phyloP scores from a whole-genome alignment of 306 rosid species.

The Dryas alaskensis region DNA sequence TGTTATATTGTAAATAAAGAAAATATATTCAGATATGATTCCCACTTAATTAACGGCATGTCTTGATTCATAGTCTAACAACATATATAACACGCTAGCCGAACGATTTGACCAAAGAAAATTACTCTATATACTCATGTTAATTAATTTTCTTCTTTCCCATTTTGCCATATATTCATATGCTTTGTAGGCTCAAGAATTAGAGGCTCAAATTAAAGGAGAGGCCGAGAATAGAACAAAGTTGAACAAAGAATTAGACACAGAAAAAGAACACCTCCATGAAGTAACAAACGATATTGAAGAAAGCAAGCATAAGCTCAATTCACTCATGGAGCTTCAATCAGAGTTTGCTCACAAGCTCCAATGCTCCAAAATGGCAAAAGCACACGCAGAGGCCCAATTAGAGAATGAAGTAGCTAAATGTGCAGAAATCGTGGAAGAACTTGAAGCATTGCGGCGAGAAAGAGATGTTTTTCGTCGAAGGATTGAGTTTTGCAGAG shows the following conservation, averaged over 20 bases:
- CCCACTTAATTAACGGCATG: no score
- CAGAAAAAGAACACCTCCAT: slow-evolving; percentile 36
- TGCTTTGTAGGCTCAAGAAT: slow-evolving; percentile 44
- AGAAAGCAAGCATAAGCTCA: slow-evolving; percentile 51
- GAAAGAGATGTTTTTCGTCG: slow-evolving; percentile 63
- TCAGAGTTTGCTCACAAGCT: slow-evolving; percentile 54
- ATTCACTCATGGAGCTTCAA: slow-evolving; percentile 44
- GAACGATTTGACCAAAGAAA: neutral
- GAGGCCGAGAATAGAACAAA: slow-evolving; percentile 36
- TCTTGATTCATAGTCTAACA: no score
- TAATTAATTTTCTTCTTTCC: neutral
- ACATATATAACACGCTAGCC: no score
- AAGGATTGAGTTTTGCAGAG: slow-evolving; percentile 68
- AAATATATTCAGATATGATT: no score
- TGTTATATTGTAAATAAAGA: no score
- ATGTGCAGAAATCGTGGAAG: slow-evolving; percentile 45
- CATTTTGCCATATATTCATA: neutral
- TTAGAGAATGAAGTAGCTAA: slow-evolving; percentile 39
- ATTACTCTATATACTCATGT: neutral
- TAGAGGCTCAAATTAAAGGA: slow-evolving; percentile 44
- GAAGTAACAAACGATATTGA: slow-evolving; percentile 41
- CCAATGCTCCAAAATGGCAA: slow-evolving; percentile 32
- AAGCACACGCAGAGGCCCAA: slow-evolving; percentile 35
- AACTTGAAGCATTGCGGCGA: slow-evolving; percentile 49
- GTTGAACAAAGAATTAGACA: slow-evolving; percentile 34